Percentiles rank a stretch among this genome's conserved stretches.
Evolutionary conservation across 164 flowering plant genomes (phyloP).

Genomic region (Vitis rotundifolia): DNA sequence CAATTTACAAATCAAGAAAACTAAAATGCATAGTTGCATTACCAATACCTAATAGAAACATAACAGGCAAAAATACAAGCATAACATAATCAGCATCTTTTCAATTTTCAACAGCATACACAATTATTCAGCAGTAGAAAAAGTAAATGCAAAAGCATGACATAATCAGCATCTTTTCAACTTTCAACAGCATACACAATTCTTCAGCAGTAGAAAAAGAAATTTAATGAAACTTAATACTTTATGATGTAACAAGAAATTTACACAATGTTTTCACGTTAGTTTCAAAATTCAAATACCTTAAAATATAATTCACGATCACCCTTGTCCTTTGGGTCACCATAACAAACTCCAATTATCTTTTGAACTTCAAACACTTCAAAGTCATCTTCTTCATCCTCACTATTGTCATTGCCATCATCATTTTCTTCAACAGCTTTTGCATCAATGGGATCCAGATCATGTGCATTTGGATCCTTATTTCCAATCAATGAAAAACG

Average conservation of each 20-base stretch:
- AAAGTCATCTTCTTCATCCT: conserved; percentile 5
- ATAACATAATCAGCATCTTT: too few species aligned
- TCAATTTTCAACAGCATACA: too few species aligned
- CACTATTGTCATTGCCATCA: conserved; percentile 12
- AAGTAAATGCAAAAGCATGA: too few species aligned
- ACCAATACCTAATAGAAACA: too few species aligned
- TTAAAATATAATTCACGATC: conserved; percentile 49
- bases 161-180: too few species aligned
- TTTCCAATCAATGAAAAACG: conserved; percentile 30
- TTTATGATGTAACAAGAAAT: too few species aligned
- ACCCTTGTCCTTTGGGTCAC: conserved; percentile 46
- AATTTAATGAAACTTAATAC: neutral
- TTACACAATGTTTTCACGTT: neutral
- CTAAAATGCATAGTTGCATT: too few species aligned
- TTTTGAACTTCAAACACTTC: conserved; percentile 69
- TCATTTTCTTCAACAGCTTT: conserved; percentile 16
- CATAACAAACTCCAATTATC: conserved; percentile 56
- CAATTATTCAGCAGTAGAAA: too few species aligned
- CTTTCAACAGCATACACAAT: too few species aligned
- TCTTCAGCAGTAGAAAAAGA: too few species aligned
- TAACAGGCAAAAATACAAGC: too few species aligned
- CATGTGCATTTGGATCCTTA: neutral
- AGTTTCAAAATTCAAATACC: conserved; percentile 37
- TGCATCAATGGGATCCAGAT: neutral
- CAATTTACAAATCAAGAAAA: too few species aligned